Evolutionary conservation across 2,329 filamentous ascomycete species (phyloP).

Genomic region (Diaporthe sp.): DNA sequence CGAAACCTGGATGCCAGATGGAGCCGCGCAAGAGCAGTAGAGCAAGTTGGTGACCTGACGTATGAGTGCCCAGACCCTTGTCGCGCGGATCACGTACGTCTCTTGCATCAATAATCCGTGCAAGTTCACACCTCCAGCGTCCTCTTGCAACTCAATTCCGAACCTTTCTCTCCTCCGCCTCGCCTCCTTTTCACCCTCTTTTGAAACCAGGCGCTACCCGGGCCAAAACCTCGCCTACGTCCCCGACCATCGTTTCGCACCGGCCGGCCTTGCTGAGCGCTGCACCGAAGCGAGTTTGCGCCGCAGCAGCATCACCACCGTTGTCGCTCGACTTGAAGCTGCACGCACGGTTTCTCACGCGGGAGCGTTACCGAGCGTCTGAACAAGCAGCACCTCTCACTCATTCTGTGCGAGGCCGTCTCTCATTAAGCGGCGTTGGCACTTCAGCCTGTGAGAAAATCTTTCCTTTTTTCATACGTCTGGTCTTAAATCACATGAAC

Average conservation of each 20-base stretch:
- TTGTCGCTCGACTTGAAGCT: slow-evolving; percentile 1
- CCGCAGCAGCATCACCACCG: neutral
- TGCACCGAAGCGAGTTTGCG: slow-evolving; percentile 12
- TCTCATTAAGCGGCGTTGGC: neutral
- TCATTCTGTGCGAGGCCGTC: neutral
- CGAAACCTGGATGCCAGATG: slow-evolving; percentile 38
- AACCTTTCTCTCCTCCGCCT: slow-evolving; percentile 14
- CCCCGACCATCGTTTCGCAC: neutral
- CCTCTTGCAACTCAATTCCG: slow-evolving; percentile 32
- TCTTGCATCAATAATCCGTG: slow-evolving; percentile 36
- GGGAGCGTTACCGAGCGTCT: neutral
- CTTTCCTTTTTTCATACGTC: neutral
- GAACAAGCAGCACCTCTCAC: neutral
- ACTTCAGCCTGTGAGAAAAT: slow-evolving; percentile 2
- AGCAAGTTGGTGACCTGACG: slow-evolving; percentile 39
- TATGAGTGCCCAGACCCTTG: slow-evolving; percentile 37
- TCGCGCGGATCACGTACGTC: slow-evolving; percentile 38
- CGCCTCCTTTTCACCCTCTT: neutral
- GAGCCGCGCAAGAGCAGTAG: slow-evolving; percentile 38
- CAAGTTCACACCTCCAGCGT: slow-evolving; percentile 33
- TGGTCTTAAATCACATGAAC: slow-evolving; percentile 1
- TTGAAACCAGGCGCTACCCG: slow-evolving; percentile 12
- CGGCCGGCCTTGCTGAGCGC: slow-evolving; percentile 11
- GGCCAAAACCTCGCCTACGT: slow-evolving; percentile 18
- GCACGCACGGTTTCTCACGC: neutral